Conservation (phyloP, 2,329 filamentous ascomycete species). For the Sporothrix globosa region DNA sequence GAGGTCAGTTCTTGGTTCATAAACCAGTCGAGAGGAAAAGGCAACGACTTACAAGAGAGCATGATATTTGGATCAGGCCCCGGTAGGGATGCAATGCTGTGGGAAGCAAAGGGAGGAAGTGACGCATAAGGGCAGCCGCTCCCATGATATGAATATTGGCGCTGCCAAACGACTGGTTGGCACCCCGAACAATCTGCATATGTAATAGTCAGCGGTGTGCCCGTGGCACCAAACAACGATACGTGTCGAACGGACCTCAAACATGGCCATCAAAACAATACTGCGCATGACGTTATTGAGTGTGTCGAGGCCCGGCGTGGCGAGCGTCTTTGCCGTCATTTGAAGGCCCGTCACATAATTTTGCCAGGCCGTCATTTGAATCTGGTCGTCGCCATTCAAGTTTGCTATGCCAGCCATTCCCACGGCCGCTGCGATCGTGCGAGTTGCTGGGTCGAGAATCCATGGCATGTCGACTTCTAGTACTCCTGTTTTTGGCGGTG, state of each 20-base stretch:
- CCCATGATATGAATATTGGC: slow-evolving; percentile 64
- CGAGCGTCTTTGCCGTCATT: slow-evolving; percentile 50
- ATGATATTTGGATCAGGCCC: slow-evolving; percentile 59
- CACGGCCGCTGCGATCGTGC: slow-evolving; percentile 59
- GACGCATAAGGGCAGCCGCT: slow-evolving; percentile 60
- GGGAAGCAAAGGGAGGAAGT: slow-evolving; percentile 47
- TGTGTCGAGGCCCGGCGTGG: slow-evolving; percentile 42
- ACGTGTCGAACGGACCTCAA: slow-evolving; percentile 54
- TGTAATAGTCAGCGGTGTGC: background rate
- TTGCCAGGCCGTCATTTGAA: slow-evolving; percentile 53
- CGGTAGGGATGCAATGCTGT: slow-evolving; percentile 52
- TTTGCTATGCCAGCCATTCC: slow-evolving; percentile 63
- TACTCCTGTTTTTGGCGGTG: slow-evolving; percentile 48
- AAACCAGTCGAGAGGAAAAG: background rate
- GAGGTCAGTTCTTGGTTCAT: background rate
- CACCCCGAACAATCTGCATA: slow-evolving; percentile 50
- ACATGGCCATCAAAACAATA: slow-evolving; percentile 63
- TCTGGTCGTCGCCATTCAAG: slow-evolving; percentile 50
- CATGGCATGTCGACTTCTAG: slow-evolving; percentile 41
- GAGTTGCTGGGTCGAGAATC: slow-evolving; percentile 48
- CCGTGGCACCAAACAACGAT: background rate
- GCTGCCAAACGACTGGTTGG: slow-evolving; percentile 51
- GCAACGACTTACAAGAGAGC: slow-evolving; percentile 53
- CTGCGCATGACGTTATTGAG: slow-evolving; percentile 54
- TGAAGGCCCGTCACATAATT: slow-evolving; percentile 60